phyloP scores from a whole-genome alignment of 306 rosid species.

The Sindora glabra region DNA sequence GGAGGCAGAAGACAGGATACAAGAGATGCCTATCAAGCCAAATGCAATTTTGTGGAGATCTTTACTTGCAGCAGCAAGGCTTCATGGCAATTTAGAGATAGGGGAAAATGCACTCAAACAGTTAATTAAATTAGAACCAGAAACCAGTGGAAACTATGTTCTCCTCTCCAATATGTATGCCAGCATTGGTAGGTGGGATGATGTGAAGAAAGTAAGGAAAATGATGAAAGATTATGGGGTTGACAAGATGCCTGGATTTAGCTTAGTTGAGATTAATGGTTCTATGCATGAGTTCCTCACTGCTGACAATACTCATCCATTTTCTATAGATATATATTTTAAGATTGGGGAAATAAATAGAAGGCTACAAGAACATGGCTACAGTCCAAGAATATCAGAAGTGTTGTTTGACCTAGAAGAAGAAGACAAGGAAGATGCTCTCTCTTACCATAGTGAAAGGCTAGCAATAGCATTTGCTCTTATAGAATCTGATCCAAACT shows the following conservation, averaged over 20 bases:
- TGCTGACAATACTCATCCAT: background rate
- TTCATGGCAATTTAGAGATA: background rate
- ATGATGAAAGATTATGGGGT: background rate
- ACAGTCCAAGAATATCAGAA: background rate
- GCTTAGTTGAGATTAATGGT: background rate
- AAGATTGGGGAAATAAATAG: background rate
- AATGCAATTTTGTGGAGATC: conserved; percentile 2
- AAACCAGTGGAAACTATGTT: conserved; percentile 1
- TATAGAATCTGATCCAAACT: background rate
- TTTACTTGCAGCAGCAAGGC: background rate
- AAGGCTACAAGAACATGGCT: background rate
- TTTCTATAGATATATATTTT: background rate
- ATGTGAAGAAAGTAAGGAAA: background rate
- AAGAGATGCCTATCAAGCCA: background rate
- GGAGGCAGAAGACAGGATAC: background rate
- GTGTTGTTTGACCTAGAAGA: background rate
- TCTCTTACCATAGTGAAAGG: background rate
- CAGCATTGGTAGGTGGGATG: background rate
- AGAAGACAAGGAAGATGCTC: background rate
- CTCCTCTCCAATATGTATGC: background rate
- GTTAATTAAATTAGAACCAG: background rate
- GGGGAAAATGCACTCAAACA: background rate
- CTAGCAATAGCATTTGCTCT: conserved; percentile 3
- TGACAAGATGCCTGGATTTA: background rate
- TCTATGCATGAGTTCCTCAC: conserved; percentile 4